These are phyloP conservation scores for Solanum etuberosum DNA, from an alignment of 257 asterid genomes.

Conservation along the genomic window DNA sequence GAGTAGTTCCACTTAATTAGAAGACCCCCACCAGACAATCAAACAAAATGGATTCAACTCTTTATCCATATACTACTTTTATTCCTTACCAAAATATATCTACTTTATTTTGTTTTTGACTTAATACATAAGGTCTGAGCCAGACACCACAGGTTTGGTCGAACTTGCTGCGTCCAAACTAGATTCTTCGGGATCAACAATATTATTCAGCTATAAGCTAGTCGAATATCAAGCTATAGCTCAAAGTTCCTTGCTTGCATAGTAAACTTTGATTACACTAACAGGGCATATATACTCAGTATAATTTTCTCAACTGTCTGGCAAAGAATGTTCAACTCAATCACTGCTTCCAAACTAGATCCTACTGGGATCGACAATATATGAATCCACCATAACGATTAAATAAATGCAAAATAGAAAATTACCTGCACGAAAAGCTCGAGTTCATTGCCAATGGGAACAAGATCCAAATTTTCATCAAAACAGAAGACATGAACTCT, in stretches of 20 bases:
- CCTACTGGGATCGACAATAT: background rate
- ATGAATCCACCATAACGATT: background rate
- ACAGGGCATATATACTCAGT: background rate
- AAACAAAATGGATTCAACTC: background rate
- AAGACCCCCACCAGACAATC: background rate
- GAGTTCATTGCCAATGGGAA: constrained; percentile 17
- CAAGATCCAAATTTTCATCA: constrained; percentile 7
- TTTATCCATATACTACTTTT: background rate
- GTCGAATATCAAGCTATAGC: background rate
- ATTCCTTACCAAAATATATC: background rate
- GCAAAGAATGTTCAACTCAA: background rate
- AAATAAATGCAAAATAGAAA: background rate
- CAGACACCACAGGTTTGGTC: background rate
- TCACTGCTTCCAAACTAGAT: background rate
- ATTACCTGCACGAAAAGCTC: constrained; percentile 11
- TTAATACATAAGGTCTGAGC: background rate
- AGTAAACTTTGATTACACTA: background rate
- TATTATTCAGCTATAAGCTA: background rate
- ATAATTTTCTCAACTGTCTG: background rate
- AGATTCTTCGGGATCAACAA: background rate
- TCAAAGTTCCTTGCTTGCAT: background rate
- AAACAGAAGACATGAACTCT: constrained; percentile 30
- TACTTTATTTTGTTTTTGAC: background rate
- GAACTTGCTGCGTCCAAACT: background rate
- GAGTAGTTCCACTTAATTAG: background rate